Evolutionary conservation across 768 basidiomycete genomes (phyloP), one percentile per base, ranked within the genome.

Genomic region (Calvatia gigantea): DNA sequence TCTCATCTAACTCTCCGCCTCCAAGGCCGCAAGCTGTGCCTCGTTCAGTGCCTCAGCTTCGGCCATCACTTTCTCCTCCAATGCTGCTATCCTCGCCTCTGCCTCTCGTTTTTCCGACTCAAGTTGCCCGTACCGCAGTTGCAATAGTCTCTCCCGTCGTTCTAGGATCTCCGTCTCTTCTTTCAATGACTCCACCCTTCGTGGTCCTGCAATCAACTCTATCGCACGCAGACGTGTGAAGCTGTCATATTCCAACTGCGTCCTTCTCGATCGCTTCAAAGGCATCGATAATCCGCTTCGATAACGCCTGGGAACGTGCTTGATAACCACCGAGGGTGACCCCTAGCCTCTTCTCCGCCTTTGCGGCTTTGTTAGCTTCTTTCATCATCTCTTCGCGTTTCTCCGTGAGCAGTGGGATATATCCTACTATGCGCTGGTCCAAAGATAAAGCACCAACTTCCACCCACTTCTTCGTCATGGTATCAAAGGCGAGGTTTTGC

Each of bases 291-390:
- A 91, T 66, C 1, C 86, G 84, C 67, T 81, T 84, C 14, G 78
- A 69, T 2, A 94, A 76, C 37, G 82, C 80, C 64, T 78, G 78
- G 27, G 85, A 84, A 8, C 95, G 84, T 35, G 81, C 79, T 65
- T 91, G 83, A 68, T 98, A 98, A 7, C 97, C 97, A n/a, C 94
- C 94, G 2, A 98, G 82, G 12, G 82, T 81, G 55, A 94, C 83
- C 7, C 77, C 80, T 8, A 98, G 81, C 69, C 94, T 96, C 82
- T 94, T 97, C 77, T 98, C 96, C 4, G 78, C 66, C 75, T 97
- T 98, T 19, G 81, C 69, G 0, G 90, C 88, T 67, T 89, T 92
- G 51, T 77, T 80, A 0, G 91, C 89, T 65, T 95, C 90, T 65
- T 82, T 84, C 31, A 84, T 72, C 86, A 99, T 93, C 47, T 73